Evolutionary conservation across 2,329 filamentous ascomycete genomes (phyloP).

Genomic region (Pseudocercospora pini-densiflorae): DNA sequence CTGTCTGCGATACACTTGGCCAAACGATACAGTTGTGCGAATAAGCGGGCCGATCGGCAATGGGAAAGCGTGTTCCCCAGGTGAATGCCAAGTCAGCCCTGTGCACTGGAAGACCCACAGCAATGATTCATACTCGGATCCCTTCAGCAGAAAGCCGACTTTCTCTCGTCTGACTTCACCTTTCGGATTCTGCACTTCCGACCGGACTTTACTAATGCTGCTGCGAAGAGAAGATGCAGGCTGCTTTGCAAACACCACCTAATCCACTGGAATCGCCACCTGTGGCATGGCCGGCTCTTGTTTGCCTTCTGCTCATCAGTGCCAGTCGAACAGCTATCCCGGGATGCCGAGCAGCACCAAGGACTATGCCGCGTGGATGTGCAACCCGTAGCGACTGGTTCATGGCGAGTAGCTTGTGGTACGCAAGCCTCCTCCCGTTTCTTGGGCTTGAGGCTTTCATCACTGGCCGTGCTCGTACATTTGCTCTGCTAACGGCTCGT

Average conservation of each 20-base stretch:
- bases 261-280: not conserved
- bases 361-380: not conserved
- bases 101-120: not conserved
- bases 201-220: not conserved
- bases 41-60: not conserved
- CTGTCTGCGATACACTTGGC: not conserved
- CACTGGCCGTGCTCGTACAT: not conserved
- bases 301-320: not conserved
- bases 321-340: not conserved
- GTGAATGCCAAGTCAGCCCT: slow-evolving; percentile 1
- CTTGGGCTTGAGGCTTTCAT: not conserved
- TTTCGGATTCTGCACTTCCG: slow-evolving; percentile 3
- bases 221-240: not conserved
- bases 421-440: not conserved
- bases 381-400: not conserved
- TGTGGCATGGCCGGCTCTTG: not conserved
- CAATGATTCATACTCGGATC: not conserved
- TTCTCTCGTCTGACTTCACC: not conserved
- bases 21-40: not conserved
- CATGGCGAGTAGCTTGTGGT: not conserved
- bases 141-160: not conserved
- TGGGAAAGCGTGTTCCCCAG: not conserved
- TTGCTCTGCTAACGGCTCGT: not conserved
- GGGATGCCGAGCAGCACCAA: not conserved
- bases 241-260: not conserved